Evolutionary conservation across 164 flowering plant species (phyloP), one percentile per base, ranked within the genome.

Genomic region (Vitis riparia): DNA sequence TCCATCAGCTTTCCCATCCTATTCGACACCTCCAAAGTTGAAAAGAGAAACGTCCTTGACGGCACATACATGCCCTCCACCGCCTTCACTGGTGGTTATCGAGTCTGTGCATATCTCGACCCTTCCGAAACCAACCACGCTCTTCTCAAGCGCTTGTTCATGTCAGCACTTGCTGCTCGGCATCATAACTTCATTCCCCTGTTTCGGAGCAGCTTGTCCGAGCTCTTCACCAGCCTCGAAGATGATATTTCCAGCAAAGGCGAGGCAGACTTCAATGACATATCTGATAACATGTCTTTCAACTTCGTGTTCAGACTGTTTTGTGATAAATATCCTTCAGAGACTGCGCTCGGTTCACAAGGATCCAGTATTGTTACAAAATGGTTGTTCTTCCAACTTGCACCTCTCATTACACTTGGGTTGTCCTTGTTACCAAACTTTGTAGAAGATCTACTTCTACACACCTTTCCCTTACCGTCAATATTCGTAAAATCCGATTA

Each of bases 21-120:
- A 61, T 83, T 83, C 61, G 88, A 85, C 77, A 55, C 57, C 5
- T 23, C 76, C 16, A 81, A 68, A 14, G 86, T 83, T 56, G 83
- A 83, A 47, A 85, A 83, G 61, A 51, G 29, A 11, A 62, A 83
- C 72, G 69, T 85, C 51, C 60, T 85, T 11, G 74, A 48, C 59
- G 88, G 86, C 62, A 79, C 83, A 7, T 85, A 23, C 80, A 68
- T 79, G 76, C 84, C 88, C 59, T 77, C 81, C 63, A 27, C 66
- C 8, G 44, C 67, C 60, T 75, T 66, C 79, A 83, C 85, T 30
- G 88, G 88, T 3, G 79, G 81, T 49, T 57, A 79, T 66, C 76
- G 85, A 0, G 70, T 71, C 2, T 71, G 71, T 59, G 30, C 83
- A 9, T 85, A 67, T 37, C 83, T 80, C 2, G 86, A 85, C 66